A percentile compares a stretch with the other conserved stretches of the same genome.
These are phyloP conservation scores for Aquilaria yunnanensis DNA, from an alignment of 345 rosid genomes.

Conservation along the genomic window DNA sequence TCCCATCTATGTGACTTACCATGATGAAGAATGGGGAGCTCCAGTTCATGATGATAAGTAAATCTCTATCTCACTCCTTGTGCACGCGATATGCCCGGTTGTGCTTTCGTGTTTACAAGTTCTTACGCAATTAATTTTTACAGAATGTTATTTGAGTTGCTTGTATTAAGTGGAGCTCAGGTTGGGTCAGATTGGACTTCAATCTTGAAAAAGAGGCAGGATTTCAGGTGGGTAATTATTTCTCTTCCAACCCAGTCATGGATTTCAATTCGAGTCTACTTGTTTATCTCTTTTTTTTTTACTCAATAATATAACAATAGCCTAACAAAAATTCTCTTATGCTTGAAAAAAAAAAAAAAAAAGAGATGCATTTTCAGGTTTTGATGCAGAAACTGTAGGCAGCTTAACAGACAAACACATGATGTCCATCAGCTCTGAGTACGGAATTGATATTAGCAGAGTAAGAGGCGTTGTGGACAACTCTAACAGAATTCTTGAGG, in stretches of 20 bases:
- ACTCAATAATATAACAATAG: background rate
- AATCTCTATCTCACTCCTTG: conserved; percentile 3
- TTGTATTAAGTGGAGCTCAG: conserved; percentile 54
- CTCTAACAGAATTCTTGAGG: conserved; percentile 50
- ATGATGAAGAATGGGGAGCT: conserved; percentile 71
- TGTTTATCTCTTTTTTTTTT: background rate
- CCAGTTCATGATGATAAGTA: conserved; percentile 55
- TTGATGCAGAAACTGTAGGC: conserved; percentile 42
- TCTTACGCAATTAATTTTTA: background rate
- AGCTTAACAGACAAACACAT: conserved; percentile 43
- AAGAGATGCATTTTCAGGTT: conserved; percentile 57
- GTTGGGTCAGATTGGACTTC: conserved; percentile 74
- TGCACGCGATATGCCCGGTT: too few relatives aligned
- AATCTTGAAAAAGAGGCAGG: conserved; percentile 48
- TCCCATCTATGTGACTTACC: conserved; percentile 55
- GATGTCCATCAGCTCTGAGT: conserved; percentile 30
- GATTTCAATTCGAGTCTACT: too few relatives aligned
- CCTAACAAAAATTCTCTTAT: background rate
- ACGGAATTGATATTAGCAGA: conserved; percentile 41
- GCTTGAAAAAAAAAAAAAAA: conserved; percentile 6
- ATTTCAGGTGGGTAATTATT: conserved; percentile 29
- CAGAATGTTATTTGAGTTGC: conserved; percentile 49
- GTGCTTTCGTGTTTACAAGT: too few relatives aligned
- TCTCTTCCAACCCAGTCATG: too few relatives aligned
- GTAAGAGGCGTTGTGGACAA: conserved; percentile 60